Conservation (phyloP, 345 rosid genomes). For the Eucalyptus coolabah region DNA sequence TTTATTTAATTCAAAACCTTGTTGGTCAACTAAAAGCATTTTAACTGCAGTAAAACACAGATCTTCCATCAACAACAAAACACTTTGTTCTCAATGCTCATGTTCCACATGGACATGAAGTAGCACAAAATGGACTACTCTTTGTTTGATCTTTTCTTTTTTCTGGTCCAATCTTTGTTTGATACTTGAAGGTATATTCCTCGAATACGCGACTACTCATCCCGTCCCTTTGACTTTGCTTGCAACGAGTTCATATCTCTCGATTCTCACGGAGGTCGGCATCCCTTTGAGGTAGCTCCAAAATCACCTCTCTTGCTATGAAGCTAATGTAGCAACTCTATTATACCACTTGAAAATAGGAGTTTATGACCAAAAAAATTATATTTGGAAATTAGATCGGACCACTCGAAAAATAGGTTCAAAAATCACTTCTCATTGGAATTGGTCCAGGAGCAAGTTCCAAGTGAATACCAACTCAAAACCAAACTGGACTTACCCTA, state of each 20-base stretch:
- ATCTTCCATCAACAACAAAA: not conserved
- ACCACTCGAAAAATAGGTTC: accelerated
- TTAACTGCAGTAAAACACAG: not conserved
- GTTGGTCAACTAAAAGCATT: not conserved
- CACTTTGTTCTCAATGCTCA: not conserved
- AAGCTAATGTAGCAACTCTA: not conserved
- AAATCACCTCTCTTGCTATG: accelerated
- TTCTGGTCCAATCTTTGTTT: not conserved
- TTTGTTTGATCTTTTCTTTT: not conserved
- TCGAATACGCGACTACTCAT: not conserved
- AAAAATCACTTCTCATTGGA: accelerated
- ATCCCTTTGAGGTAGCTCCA: not conserved
- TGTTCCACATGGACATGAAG: not conserved
- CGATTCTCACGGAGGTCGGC: not conserved
- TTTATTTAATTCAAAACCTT: not conserved
- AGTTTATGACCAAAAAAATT: too few relatives aligned
- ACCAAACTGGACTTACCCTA: accelerated
- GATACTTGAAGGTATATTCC: not conserved
- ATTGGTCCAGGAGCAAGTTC: accelerated
- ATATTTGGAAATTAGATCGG: accelerated
- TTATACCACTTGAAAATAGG: not conserved
- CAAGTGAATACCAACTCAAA: accelerated
- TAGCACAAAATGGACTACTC: not conserved
- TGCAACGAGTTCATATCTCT: not conserved
- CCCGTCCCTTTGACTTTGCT: not conserved